Base-by-base conservation (phyloP, 805 yeast species). In the Candida manassasensis region DNA sequence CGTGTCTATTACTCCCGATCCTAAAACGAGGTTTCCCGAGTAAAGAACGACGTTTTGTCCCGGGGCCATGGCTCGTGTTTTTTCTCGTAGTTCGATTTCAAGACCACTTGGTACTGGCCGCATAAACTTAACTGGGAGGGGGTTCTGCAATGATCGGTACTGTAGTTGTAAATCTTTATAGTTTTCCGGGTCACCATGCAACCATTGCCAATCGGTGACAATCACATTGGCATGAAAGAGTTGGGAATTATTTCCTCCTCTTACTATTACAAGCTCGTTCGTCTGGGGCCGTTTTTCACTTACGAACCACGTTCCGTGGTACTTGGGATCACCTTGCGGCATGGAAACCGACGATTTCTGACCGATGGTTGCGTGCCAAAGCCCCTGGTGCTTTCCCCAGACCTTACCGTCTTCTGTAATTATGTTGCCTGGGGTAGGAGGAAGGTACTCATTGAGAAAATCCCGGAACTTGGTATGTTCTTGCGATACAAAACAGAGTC, bases 311-410 rank as follows among this genome's bases (percentile, higher is more conserved):
- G 75, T 67, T 0, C 97, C 97, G 29, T 73, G 66, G 45, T 73
- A 79, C 4, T 57, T 53, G 0, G 89, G 89, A 45, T 83, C 80
- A 0, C 89, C 90, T 55, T 93, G 97, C 0, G 97, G 97, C 84
- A 90, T 74, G 0, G 86, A 71, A 2, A 88, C 59, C 3, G 89
- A 79, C 12, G 81, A 72, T 42, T 80, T 75, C 59, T 93, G 97
- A 0, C 98, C 98, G 15, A 90, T 77, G 0, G 98, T 93, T n/a
- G 86, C 90, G 31, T 84, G 78, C 97, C 97, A 93, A 7, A 93
- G 54, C 0, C 98, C 98, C 18, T 72, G 62, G 56, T 93, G 98
- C 32, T 57, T 48, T 0, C 96, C 97, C 77, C 93, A 87, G 0
- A 77, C 67, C 35, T 60, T 63, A 4, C 95, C 95, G 37, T 77